Evolutionary conservation across 495 filamentous ascomycete genomes (phyloP).

Genomic region (Aspergillus nidulans): DNA sequence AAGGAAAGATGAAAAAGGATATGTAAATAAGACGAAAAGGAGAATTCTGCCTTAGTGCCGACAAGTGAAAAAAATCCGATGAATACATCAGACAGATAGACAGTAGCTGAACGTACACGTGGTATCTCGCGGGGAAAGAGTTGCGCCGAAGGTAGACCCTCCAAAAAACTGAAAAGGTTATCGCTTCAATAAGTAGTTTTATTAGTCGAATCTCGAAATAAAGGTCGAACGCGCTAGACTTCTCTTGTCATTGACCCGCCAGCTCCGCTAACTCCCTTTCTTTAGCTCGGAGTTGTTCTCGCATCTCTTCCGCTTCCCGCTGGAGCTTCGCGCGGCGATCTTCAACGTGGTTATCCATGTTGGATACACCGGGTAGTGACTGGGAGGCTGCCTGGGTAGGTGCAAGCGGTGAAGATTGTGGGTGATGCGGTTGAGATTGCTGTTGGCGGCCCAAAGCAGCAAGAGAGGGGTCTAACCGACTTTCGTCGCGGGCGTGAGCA

Average conservation of each 20-base stretch:
- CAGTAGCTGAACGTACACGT: constrained; percentile 11
- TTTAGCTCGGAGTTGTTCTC: constrained; percentile 67
- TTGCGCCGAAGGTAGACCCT: constrained; percentile 19
- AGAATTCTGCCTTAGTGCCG: background rate
- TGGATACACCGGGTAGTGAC: constrained; percentile 37
- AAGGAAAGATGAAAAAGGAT: constrained; percentile 8
- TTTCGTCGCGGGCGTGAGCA: constrained; percentile 33
- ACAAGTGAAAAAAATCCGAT: constrained; percentile 12
- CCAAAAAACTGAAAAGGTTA: constrained; percentile 7
- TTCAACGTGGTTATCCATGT: constrained; percentile 51
- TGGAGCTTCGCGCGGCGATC: constrained; percentile 64
- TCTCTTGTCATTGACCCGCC: constrained; percentile 25
- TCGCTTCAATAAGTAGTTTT: background rate
- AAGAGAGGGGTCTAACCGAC: constrained; percentile 46
- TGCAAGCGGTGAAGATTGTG: constrained; percentile 21
- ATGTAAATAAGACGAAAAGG: background rate
- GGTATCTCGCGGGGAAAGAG: constrained; percentile 20
- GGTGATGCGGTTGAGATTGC: constrained; percentile 23
- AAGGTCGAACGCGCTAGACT: background rate
- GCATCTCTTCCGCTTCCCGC: constrained; percentile 72
- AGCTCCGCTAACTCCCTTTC: constrained; percentile 75
- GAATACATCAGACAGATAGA: constrained; percentile 13
- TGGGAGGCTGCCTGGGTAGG: constrained; percentile 24
- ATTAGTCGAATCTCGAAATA: background rate
- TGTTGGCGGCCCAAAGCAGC: constrained; percentile 31